These are phyloP conservation scores for Phlyctochytrium bullatum DNA, from an alignment of 192 early-diverging fungal species.

Conservation along the genomic window DNA sequence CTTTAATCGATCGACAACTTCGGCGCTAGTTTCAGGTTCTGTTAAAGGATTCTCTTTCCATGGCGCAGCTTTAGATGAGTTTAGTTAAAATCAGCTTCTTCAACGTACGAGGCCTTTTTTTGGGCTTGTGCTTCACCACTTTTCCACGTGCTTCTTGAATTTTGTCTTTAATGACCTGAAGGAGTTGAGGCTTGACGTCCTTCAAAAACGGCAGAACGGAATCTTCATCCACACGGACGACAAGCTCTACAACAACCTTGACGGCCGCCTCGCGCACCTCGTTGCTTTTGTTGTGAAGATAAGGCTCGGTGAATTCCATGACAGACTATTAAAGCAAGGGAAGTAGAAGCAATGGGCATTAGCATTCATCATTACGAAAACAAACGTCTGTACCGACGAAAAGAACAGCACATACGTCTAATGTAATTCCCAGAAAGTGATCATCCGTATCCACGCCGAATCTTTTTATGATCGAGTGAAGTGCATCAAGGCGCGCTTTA, in stretches of 20 bases:
- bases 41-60: neutral
- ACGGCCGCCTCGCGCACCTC: conserved; percentile 62
- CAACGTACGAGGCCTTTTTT: neutral
- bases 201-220: conserved; percentile 30
- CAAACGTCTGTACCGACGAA: neutral
- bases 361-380: too few relatives aligned
- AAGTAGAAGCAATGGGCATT: too few relatives aligned
- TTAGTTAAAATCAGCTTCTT: conserved; percentile 6
- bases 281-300: conserved; percentile 55
- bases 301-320: conserved; percentile 54
- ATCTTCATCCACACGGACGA: conserved; percentile 17
- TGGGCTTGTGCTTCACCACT: neutral
- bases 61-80: conserved; percentile 9
- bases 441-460: conserved; percentile 34
- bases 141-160: neutral
- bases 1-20: conserved; percentile 15
- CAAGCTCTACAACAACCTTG: conserved; percentile 46
- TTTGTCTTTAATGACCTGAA: conserved; percentile 27
- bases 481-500: conserved; percentile 53
- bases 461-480: conserved; percentile 44
- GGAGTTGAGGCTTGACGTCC: conserved; percentile 15
- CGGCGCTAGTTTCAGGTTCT: neutral
- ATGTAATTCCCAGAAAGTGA: conserved; percentile 1
- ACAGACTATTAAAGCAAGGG: too few relatives aligned
- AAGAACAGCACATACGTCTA: neutral